A percentile compares a stretch with the other conserved stretches of the same genome.
Evolutionary conservation across 495 filamentous ascomycete genomes (phyloP).

Genomic region (Viridothelium virens): DNA sequence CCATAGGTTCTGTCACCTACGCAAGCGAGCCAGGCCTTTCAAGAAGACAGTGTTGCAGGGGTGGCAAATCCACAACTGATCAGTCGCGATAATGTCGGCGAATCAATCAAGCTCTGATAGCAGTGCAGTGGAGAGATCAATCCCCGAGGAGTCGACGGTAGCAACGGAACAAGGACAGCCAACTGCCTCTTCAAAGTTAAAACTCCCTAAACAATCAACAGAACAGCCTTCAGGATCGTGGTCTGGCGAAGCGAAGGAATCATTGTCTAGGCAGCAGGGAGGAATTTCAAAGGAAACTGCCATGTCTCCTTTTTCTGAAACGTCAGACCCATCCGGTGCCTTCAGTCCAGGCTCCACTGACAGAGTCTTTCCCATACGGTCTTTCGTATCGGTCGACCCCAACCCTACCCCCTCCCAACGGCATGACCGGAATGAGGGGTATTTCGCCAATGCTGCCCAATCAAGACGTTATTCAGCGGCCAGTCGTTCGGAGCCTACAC

Average conservation of each 20-base stretch:
- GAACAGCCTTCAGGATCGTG: background rate
- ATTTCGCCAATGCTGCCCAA: conserved; percentile 26
- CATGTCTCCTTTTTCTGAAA: background rate
- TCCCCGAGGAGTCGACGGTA: background rate
- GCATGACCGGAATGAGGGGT: conserved; percentile 21
- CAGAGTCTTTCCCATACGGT: conserved; percentile 77
- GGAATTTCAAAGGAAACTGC: conserved; percentile 1
- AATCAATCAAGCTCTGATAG: background rate
- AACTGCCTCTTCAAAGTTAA: background rate
- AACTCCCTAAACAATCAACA: background rate
- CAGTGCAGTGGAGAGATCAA: background rate
- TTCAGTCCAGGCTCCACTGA: conserved; percentile 47
- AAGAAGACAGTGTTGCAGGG: background rate
- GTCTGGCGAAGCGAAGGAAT: background rate
- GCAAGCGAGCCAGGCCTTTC: background rate
- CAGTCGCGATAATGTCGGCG: background rate
- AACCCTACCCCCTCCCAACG: conserved; percentile 35
- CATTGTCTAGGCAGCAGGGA: background rate
- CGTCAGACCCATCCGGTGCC: conserved; percentile 11
- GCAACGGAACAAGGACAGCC: background rate
- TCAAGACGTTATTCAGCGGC: conserved; percentile 21
- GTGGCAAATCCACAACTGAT: background rate
- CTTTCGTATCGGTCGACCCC: conserved; percentile 66
- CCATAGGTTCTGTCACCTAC: background rate
- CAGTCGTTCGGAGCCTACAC: background rate